A percentile compares a stretch with the other conserved stretches of the same genome.
Evolutionary conservation across 306 rosid species (phyloP).

Genomic region (Mucuna pruriens): DNA sequence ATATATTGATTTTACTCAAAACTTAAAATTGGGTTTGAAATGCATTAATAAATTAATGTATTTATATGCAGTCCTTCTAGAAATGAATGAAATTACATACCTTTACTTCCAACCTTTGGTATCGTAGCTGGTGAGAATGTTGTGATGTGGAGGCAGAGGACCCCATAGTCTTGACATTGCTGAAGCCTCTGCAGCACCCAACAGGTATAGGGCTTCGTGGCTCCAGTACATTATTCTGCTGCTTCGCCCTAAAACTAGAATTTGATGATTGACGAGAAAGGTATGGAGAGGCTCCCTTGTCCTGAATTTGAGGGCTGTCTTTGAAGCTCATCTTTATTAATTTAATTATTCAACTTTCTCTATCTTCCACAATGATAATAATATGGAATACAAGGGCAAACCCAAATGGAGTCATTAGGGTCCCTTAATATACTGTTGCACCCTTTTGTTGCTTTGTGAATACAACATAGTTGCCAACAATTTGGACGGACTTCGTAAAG

Average conservation of each 20-base stretch:
- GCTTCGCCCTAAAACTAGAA: background rate
- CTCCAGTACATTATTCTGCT: background rate
- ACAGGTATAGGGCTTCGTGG: conserved; percentile 26
- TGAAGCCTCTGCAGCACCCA: conserved; percentile 50
- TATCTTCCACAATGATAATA: background rate
- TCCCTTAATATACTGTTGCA: conserved; percentile 5
- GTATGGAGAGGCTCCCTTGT: background rate
- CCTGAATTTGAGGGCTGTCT: conserved; percentile 14
- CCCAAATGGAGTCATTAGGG: background rate
- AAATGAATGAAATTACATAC: conserved; percentile 34
- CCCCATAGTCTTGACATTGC: conserved; percentile 29
- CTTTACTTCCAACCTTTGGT: conserved; percentile 46
- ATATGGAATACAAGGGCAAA: background rate
- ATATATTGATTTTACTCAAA: no score
- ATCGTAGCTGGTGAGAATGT: background rate
- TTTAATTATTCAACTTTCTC: background rate
- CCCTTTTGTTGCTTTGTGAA: conserved; percentile 12
- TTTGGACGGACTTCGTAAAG: conserved; percentile 42
- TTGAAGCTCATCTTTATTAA: background rate
- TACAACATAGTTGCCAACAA: conserved; percentile 3
- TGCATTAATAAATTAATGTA: no score
- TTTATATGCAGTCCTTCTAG: no score
- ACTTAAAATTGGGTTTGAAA: no score
- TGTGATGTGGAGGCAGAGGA: conserved; percentile 40
- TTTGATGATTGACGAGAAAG: conserved; percentile 19